These are phyloP conservation scores for Fusarium chlamydosporum DNA, from an alignment of 2,329 filamentous ascomycete genomes.

Conservation along the genomic window DNA sequence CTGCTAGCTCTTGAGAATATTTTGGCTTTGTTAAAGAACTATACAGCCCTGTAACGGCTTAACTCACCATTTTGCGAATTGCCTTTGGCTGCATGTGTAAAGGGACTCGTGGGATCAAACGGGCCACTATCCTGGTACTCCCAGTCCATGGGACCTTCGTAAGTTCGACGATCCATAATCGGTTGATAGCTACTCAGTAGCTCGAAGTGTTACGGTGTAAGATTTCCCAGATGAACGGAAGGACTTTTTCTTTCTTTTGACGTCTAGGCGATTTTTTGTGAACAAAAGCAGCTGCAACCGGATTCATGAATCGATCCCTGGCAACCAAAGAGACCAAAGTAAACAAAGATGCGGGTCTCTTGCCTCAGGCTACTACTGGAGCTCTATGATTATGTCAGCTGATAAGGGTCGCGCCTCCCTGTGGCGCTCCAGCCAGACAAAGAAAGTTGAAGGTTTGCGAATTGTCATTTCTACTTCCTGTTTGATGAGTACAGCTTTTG, in stretches of 20 bases:
- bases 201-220: constrained; percentile 25
- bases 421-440: constrained; percentile 42
- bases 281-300: constrained; percentile 30
- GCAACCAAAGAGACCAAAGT: constrained; percentile 53
- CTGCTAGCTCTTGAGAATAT: constrained; percentile 6
- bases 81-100: constrained; percentile 66
- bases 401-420: constrained; percentile 37
- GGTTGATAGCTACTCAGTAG: constrained; percentile 19
- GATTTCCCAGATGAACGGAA: constrained; percentile 5
- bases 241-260: constrained; percentile 3
- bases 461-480: constrained; percentile 13
- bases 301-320: constrained; percentile 40
- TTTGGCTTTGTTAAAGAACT: background rate
- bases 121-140: constrained; percentile 72
- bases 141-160: constrained; percentile 76
- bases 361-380: constrained; percentile 46
- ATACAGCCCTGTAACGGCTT: background rate
- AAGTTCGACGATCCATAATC: constrained; percentile 68
- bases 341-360: constrained; percentile 51
- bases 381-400: constrained; percentile 52
- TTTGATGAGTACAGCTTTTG: constrained; percentile 15
- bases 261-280: constrained; percentile 23
- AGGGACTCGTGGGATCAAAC: constrained; percentile 73
- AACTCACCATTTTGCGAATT: constrained; percentile 60
- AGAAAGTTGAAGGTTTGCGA: constrained; percentile 48